Base-by-base conservation (phyloP, 148 eudicot genomes). In the Dianthus caryophyllus region DNA sequence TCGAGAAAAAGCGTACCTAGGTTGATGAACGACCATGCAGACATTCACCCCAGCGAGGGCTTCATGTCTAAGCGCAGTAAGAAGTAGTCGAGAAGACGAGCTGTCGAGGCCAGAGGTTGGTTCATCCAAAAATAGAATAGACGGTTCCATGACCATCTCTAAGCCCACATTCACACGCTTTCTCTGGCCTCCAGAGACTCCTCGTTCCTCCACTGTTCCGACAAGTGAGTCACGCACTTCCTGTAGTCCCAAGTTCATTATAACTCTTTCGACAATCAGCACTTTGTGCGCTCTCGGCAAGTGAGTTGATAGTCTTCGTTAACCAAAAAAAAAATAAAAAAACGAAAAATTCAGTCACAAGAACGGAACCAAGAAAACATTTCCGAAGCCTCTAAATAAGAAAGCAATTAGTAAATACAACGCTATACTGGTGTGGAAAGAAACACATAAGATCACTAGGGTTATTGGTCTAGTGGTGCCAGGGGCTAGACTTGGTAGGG, bases 11-110 rank as follows among this genome's bases (percentile, higher is more conserved):
- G 25, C 49, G 63, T 68, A 81, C 84, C 84, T 81, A 61, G 84
- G 84, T 53, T 81, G 84, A 69, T 81, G 84, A 75, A 81, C 84
- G 58, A 81, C 84, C 84, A 77, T 81, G 72, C 78, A 78, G 46
- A 81, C 65, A 61, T 81, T 81, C 25, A 81, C 84, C 25, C 81
- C 84, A 5, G 77, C 79, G 39, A 71, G 78, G 24, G 81, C 84
- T 71, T 81, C 84, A 36, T 75, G 79, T 72, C 76, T 75, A 27
- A 81, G 76, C 54, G 84, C 84, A 68, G 47, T 68, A 33, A 81
- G 70, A n/a, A 81, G 84, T 30, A 78, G 55, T 44, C 68, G 66
- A 38, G 84, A 81, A 52, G 84, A 81, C 41, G 84, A 81, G 69
- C 84, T 81, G 55, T 81, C 84, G 65, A 81, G 73, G 22, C 84